phyloP scores from a whole-genome alignment of 352 stramenopile genomes.

The Pythium guiyangense region DNA sequence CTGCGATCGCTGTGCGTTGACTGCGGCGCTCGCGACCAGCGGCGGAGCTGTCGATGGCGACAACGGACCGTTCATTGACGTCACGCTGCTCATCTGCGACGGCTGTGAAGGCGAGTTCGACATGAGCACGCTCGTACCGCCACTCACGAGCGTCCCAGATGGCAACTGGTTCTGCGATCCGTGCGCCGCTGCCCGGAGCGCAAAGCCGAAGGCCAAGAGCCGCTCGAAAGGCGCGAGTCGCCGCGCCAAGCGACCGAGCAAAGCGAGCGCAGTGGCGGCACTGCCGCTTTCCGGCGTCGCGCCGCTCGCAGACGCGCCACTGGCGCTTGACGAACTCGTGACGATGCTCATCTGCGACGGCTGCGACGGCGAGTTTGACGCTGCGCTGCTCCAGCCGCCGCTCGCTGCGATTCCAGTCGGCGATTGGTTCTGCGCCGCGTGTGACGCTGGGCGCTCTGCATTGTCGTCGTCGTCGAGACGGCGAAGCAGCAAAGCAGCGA shows the following conservation, averaged over 20 bases:
- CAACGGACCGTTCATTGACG: conserved; percentile 5
- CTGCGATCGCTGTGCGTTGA: conserved; percentile 11
- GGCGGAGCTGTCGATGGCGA: neutral
- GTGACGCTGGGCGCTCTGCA: neutral
- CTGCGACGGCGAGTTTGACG: conserved; percentile 62
- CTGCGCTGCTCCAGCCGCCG: conserved; percentile 37
- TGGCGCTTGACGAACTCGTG: conserved; percentile 13
- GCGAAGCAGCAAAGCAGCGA: neutral
- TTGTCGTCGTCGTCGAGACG: neutral
- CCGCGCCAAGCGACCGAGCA: neutral
- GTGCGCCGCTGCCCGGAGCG: conserved; percentile 7
- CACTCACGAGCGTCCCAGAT: conserved; percentile 34
- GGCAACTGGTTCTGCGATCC: conserved; percentile 39
- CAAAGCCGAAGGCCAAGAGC: conserved; percentile 1
- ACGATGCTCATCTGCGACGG: conserved; percentile 60
- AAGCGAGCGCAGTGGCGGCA: too few species aligned
- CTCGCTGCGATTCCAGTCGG: conserved; percentile 33
- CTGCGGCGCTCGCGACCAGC: neutral
- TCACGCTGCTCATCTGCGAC: conserved; percentile 64
- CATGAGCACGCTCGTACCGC: conserved; percentile 35
- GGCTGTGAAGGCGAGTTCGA: conserved; percentile 69
- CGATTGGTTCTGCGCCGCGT: conserved; percentile 39
- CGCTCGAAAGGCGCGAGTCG: neutral
- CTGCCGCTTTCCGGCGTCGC: too few species aligned
- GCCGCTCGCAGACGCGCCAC: too few species aligned